Evolutionary conservation across 257 asterid species (phyloP).

Genomic region (Przewalskia tangutica): DNA sequence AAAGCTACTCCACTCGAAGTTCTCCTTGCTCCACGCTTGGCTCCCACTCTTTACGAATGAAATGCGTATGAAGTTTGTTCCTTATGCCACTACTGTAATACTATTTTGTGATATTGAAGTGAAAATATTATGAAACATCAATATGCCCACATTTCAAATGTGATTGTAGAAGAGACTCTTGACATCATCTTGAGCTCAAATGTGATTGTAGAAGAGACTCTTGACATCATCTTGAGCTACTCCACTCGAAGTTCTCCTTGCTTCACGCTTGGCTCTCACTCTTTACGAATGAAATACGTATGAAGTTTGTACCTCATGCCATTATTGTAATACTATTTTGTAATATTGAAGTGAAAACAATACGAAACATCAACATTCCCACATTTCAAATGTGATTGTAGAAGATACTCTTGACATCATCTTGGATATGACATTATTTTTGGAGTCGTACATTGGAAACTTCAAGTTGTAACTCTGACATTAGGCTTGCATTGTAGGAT

Average conservation of each 20-base stretch:
- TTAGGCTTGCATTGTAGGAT: no score
- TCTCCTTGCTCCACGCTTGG: constrained; percentile 21
- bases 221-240: no score
- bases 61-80: neutral
- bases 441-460: neutral
- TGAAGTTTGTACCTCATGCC: neutral
- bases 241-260: constrained; percentile 25
- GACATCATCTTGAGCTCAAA: neutral
- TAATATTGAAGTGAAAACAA: neutral
- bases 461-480: neutral
- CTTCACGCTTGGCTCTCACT: constrained; percentile 20
- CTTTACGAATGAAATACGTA: constrained; percentile 7
- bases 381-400: neutral
- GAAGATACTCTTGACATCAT: neutral
- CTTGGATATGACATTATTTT: neutral
- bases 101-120: neutral
- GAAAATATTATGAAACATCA: neutral
- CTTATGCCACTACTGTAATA: neutral
- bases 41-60: constrained; percentile 9
- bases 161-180: no score
- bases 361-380: neutral
- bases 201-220: no score
- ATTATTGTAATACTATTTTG: neutral
- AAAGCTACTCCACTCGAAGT: constrained; percentile 37
- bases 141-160: neutral